These are phyloP conservation scores for Trifolium fragiferum DNA, from an alignment of 306 rosid species.

Conservation along the genomic window DNA sequence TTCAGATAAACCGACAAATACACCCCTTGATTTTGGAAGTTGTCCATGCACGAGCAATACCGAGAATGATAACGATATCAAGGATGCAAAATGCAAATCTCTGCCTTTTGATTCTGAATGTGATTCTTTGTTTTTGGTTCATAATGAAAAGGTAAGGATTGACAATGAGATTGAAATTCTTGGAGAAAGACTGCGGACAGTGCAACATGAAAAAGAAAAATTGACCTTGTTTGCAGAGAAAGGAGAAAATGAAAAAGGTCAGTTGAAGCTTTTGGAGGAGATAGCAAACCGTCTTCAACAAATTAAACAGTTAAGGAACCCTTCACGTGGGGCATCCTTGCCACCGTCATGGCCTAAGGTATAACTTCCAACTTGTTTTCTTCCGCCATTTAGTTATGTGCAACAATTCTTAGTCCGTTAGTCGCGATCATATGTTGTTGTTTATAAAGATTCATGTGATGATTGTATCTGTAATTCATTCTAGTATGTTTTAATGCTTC, in stretches of 20 bases:
- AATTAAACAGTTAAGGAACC: constrained; percentile 47
- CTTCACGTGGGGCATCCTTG: constrained; percentile 47
- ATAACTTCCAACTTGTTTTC: constrained; percentile 29
- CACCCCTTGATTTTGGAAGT: constrained; percentile 20
- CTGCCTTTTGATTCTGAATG: constrained; percentile 38
- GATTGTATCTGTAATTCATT: constrained; percentile 31
- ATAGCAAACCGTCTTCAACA: constrained; percentile 43
- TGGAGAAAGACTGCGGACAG: constrained; percentile 50
- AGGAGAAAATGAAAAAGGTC: constrained; percentile 45
- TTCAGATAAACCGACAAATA: constrained; percentile 38
- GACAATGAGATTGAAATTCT: constrained; percentile 54
- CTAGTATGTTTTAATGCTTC: constrained; percentile 21
- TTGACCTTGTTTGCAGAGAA: constrained; percentile 44
- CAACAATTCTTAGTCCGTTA: neutral
- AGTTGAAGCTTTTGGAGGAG: constrained; percentile 56
- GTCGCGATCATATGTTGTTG: too few relatives aligned
- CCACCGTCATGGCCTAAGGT: constrained; percentile 63
- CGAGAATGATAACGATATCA: constrained; percentile 17
- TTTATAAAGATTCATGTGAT: neutral
- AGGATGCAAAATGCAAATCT: constrained; percentile 36
- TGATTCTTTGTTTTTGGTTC: constrained; percentile 45
- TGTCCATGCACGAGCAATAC: constrained; percentile 35
- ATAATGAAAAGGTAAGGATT: constrained; percentile 50
- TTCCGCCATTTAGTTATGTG: neutral
- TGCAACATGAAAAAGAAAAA: constrained; percentile 50